phyloP scores from a whole-genome alignment of 768 basidiomycete genomes.

The Peribolospora kevripleyi region DNA sequence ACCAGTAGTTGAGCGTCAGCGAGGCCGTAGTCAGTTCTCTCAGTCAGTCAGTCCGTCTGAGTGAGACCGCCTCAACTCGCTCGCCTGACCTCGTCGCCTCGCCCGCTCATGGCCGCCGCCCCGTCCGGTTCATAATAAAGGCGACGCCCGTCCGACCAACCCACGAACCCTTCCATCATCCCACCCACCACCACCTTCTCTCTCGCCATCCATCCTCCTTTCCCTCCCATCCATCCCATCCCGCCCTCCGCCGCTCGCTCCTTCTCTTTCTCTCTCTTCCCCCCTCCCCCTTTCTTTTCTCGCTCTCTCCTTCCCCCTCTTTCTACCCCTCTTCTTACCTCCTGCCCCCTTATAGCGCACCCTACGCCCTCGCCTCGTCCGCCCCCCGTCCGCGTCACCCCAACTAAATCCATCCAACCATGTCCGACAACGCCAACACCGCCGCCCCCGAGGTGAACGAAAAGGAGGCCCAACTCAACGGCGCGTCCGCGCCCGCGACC shows the following conservation, averaged over 20 bases:
- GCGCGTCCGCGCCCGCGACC: conserved; percentile 4
- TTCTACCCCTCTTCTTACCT: background rate
- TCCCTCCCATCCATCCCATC: background rate
- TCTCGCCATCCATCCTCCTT: background rate
- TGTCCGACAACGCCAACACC: background rate
- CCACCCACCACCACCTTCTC: no score
- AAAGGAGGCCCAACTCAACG: conserved; percentile 1
- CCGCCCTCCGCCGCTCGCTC: background rate
- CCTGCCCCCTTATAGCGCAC: background rate
- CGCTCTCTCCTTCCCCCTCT: background rate
- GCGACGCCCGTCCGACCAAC: no score
- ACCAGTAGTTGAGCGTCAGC: no score
- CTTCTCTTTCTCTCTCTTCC: background rate
- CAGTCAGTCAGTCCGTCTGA: no score
- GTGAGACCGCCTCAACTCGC: no score
- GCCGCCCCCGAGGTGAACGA: conserved; percentile 6
- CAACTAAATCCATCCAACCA: background rate
- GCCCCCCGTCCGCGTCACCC: background rate
- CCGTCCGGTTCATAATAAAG: no score
- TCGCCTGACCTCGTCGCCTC: no score
- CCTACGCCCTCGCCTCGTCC: background rate
- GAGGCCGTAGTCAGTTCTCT: no score
- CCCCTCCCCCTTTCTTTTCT: background rate
- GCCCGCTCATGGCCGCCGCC: no score
- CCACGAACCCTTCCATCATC: no score